These are phyloP conservation scores for Panicum virgatum DNA, from an alignment of 202 grass and related monocot genomes.

Conservation along the genomic window DNA sequence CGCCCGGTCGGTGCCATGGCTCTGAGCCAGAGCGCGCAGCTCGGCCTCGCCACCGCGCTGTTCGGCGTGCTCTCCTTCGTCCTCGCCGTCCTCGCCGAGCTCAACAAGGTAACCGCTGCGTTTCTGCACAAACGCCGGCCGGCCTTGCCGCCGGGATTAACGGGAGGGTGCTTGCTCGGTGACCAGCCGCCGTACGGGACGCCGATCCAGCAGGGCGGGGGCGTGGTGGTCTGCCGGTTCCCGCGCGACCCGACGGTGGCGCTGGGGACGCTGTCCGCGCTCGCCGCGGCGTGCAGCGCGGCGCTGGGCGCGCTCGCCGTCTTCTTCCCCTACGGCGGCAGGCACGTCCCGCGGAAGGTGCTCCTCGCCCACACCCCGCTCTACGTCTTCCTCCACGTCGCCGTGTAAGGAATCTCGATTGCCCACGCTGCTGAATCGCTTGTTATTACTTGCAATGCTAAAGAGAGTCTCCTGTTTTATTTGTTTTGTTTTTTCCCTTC, in stretches of 20 bases:
- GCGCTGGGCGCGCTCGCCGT: conserved; percentile 37
- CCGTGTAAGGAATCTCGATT: conserved; percentile 40
- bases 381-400: conserved; percentile 53
- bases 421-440: not conserved
- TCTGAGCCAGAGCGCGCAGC: conserved; percentile 30
- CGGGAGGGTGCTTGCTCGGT: no score
- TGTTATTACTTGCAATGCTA: no score
- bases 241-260: conserved; percentile 42
- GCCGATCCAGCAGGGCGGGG: conserved; percentile 38
- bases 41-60: conserved; percentile 21
- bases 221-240: conserved; percentile 58
- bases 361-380: conserved; percentile 45
- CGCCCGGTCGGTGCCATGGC: conserved; percentile 34
- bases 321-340: conserved; percentile 49
- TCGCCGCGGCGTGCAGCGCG: conserved; percentile 26
- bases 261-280: conserved; percentile 37
- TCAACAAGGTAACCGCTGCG: conserved; percentile 49
- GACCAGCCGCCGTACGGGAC: conserved; percentile 38
- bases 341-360: conserved; percentile 32
- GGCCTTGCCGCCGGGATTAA: not conserved
- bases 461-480: not conserved
- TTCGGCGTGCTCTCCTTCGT: conserved; percentile 60
- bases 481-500: rapidly evolving
- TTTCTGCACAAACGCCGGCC: not conserved
- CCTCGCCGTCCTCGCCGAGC: conserved; percentile 47